Evolutionary conservation across 1,139 yeast genomes (phyloP).

Genomic region (Arxiozyma bovina): DNA sequence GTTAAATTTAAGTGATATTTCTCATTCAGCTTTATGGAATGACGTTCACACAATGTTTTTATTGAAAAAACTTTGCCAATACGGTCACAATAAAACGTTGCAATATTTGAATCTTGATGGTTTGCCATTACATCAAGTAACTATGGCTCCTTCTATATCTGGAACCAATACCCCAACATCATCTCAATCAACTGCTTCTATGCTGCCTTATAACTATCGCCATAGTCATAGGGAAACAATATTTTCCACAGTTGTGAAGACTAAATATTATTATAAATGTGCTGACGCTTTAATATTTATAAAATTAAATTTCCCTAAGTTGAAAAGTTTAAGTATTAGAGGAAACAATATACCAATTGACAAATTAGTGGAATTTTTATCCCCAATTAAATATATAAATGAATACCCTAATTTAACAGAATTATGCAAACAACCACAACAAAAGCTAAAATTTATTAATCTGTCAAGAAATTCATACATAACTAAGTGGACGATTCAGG

Average conservation of each 20-base stretch:
- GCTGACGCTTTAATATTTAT: slow-evolving; percentile 47
- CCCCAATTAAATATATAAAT: slow-evolving; percentile 23
- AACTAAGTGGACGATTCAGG: slow-evolving; percentile 46
- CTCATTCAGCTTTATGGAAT: slow-evolving; percentile 54
- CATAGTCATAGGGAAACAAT: slow-evolving; percentile 2
- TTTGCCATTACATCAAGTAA: slow-evolving; percentile 37
- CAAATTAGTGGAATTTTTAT: slow-evolving; percentile 42
- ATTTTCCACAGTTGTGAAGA: slow-evolving; percentile 12
- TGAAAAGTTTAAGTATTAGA: slow-evolving; percentile 57
- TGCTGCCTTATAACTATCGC: neutral
- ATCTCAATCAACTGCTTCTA: slow-evolving; percentile 2
- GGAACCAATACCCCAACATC: slow-evolving; percentile 8
- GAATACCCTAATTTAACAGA: slow-evolving; percentile 12
- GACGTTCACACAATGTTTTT: slow-evolving; percentile 52
- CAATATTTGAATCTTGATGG: slow-evolving; percentile 63
- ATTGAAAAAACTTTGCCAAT: slow-evolving; percentile 38
- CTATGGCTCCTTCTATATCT: neutral
- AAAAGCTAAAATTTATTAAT: slow-evolving; percentile 39
- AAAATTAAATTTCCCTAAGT: slow-evolving; percentile 42
- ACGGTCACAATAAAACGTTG: slow-evolving; percentile 35
- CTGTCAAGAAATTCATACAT: slow-evolving; percentile 43
- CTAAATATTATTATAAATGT: slow-evolving; percentile 25
- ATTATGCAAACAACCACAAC: slow-evolving; percentile 12
- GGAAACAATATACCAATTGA: slow-evolving; percentile 46
- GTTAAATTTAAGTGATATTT: slow-evolving; percentile 72